A percentile compares a stretch with the other conserved stretches of the same genome.
phyloP scores from a whole-genome alignment of 139 green algal genomes.

The Picochlorum costavermella region DNA sequence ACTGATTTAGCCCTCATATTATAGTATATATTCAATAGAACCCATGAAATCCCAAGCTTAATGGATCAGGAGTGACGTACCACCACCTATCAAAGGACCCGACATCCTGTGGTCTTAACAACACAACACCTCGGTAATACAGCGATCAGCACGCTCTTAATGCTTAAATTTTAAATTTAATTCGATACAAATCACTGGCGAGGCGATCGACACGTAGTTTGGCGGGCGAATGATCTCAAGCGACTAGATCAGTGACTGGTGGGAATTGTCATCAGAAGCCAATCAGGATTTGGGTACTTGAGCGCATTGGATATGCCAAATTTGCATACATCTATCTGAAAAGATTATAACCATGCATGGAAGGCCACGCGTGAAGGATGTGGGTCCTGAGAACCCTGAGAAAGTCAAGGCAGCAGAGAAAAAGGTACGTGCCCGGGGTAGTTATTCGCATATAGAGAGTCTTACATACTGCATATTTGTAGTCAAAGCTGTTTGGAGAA shows the following conservation, averaged over 20 bases:
- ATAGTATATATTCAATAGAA: not conserved
- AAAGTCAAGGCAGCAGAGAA: constrained; percentile 21
- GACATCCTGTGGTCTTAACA: constrained; percentile 2
- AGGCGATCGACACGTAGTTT: too few relatives aligned
- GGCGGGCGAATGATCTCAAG: too few relatives aligned
- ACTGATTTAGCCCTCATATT: not conserved
- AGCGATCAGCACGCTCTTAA: too few relatives aligned
- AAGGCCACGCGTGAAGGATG: constrained; percentile 20
- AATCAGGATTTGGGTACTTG: too few relatives aligned
- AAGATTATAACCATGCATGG: constrained; percentile 22
- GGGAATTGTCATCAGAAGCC: too few relatives aligned
- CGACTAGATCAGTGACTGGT: too few relatives aligned
- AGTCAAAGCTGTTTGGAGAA: constrained; percentile 36
- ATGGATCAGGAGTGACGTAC: not conserved
- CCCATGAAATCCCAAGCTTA: not conserved
- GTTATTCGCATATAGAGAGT: not conserved
- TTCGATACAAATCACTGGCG: too few relatives aligned
- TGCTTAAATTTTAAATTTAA: too few relatives aligned
- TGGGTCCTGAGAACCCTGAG: constrained; percentile 16
- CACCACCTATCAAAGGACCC: constrained; percentile 11
- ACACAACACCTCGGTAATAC: not conserved
- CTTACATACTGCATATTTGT: not conserved
- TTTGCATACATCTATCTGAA: too few relatives aligned
- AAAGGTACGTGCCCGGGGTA: constrained; percentile 19
- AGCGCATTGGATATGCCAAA: too few relatives aligned